phyloP scores from a whole-genome alignment of 2,329 filamentous ascomycete genomes.

The Aspergillus sp. region DNA sequence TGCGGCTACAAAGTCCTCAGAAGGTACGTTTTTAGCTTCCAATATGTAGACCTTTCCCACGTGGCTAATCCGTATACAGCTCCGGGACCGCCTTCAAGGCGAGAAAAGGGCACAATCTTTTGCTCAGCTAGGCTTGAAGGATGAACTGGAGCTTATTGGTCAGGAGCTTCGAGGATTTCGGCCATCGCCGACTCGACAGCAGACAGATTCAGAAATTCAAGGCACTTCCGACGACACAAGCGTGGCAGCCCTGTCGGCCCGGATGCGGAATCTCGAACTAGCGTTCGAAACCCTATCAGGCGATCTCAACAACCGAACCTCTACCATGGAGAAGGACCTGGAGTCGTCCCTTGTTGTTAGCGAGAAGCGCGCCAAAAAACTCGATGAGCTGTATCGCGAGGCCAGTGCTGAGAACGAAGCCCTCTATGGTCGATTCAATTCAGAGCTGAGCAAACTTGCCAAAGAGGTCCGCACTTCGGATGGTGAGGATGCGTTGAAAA shows the following conservation, averaged over 20 bases:
- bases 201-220: conserved; percentile 34
- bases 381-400: conserved; percentile 88
- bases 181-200: conserved; percentile 31
- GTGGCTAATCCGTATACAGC: conserved; percentile 25
- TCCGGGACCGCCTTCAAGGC: conserved; percentile 78
- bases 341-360: conserved; percentile 69
- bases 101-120: conserved; percentile 74
- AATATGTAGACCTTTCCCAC: not conserved
- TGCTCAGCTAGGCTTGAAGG: conserved; percentile 67
- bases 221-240: conserved; percentile 17
- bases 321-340: conserved; percentile 67
- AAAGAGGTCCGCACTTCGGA: conserved; percentile 73
- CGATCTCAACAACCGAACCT: conserved; percentile 62
- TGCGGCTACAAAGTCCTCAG: conserved; percentile 64
- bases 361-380: conserved; percentile 74
- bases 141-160: conserved; percentile 76
- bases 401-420: conserved; percentile 88
- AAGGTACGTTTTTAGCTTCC: conserved; percentile 41
- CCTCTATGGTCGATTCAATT: conserved; percentile 87
- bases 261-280: conserved; percentile 67
- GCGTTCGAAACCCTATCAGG: conserved; percentile 61
- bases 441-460: conserved; percentile 81
- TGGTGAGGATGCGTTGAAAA: conserved; percentile 75
- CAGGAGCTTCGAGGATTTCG: conserved; percentile 67
- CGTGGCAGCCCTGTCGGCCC: conserved; percentile 38